Base-by-base conservation (phyloP, 2,329 filamentous ascomycete species). In the Xenoacremonium recifei region DNA sequence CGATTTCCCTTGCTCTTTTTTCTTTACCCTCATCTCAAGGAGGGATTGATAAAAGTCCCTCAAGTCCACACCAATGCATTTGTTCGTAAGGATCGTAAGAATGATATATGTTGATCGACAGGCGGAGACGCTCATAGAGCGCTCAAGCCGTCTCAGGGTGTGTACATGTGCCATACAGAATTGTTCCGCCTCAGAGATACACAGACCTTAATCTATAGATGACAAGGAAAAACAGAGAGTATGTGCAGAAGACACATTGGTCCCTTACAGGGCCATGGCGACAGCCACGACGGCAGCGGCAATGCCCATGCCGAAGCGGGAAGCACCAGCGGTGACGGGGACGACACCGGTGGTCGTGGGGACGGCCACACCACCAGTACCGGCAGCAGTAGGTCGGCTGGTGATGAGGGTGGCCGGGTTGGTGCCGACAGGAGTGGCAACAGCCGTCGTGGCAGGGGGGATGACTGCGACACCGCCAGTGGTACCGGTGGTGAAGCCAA, bases 41-140 rank as follows among this genome's bases (percentile, higher is more conserved):
- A 37, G 37, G 44, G 42, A 46, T 40, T 23, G 35, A 41, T 29
- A 40, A 41, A 41, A 54, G 45, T 41, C 47, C 52, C 45, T 45
- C 53, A 45, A 47, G 44, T 55, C 49, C 51, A 51, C 59, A 55
- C 51, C 53, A 60, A 59, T 57, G 50, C 54, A 56, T 45, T 52
- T 61, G 62, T 67, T 75, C 70, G 68, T 75, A 77, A 77, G 72
- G 75, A 79, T 76, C 74, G 75, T 78, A 71, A 75, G 72, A 77
- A 77, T 69, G 62, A 63, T 65, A 75, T 57, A 53, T 58, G 47
- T 58, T 47, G 42, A 47, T 40, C 44, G 45, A 35, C 40, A 46
- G 38, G 42, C 44, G 37, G 33, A 19, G 35, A 37, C 50, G n/a
- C 42, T 38, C 37, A 4, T 16, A 21, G 42, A 44, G 48, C 54